Conservation (phyloP, 371 early-diverging fungal species). For the Mucor saturninus region DNA sequence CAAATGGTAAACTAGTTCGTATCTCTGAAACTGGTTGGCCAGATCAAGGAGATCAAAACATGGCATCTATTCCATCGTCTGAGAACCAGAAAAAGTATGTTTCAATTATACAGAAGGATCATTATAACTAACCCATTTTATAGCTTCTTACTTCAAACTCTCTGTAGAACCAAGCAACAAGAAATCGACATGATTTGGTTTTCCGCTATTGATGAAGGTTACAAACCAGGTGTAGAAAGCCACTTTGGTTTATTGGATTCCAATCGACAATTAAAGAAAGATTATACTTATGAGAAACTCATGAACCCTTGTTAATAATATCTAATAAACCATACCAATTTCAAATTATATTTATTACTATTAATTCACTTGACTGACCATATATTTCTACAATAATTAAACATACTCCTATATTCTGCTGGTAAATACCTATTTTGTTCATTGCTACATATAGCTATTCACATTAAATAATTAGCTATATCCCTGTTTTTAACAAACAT, state of each 20-base stretch:
- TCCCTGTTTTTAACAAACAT: no score
- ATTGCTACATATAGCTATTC: no score
- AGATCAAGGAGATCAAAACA: constrained; percentile 50
- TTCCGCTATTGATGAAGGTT: constrained; percentile 64
- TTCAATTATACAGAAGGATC: background rate
- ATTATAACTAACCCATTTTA: background rate
- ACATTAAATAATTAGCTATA: no score
- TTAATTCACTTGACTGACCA: no score
- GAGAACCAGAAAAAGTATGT: constrained; percentile 52
- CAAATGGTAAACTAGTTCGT: constrained; percentile 54
- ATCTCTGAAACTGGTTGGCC: constrained; percentile 75
- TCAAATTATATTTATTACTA: no score
- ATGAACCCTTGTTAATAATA: constrained; percentile 10
- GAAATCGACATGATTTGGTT: constrained; percentile 63
- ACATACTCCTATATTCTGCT: no score
- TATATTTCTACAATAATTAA: no score
- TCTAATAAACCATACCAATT: background rate
- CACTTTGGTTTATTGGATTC: constrained; percentile 55
- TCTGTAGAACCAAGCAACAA: constrained; percentile 52
- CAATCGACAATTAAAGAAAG: constrained; percentile 15
- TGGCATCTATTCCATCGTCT: constrained; percentile 45
- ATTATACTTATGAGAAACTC: constrained; percentile 2
- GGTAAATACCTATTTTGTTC: no score
- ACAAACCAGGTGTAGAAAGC: constrained; percentile 59
- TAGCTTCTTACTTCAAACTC: constrained; percentile 32